phyloP scores from a whole-genome alignment of 441 rosid genomes.

The Gossypium laxum region DNA sequence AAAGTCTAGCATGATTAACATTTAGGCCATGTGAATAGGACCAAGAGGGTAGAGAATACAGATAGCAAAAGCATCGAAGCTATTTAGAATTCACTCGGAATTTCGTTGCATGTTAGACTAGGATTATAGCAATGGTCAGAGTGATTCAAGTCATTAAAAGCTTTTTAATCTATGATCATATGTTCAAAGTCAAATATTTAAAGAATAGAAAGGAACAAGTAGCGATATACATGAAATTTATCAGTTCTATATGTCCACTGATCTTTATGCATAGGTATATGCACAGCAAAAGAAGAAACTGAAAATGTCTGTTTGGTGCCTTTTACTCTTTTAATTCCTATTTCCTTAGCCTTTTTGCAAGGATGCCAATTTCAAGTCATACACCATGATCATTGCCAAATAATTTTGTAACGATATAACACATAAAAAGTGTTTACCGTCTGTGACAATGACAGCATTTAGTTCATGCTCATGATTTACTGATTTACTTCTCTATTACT shows the following conservation, averaged over 20 bases:
- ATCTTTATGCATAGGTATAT: not conserved
- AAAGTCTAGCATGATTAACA: not conserved
- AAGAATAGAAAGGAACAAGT: not conserved
- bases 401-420: not conserved
- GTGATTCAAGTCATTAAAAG: not conserved
- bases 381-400: not conserved
- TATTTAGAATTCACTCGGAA: not conserved
- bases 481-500: not conserved
- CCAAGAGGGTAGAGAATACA: not conserved
- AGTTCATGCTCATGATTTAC: not conserved
- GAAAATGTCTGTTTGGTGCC: not conserved
- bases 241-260: not conserved
- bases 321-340: not conserved
- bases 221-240: not conserved
- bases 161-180: not conserved
- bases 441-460: not conserved
- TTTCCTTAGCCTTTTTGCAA: constrained; percentile 3
- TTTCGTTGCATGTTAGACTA: not conserved
- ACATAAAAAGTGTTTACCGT: not conserved
- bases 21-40: not conserved
- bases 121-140: not conserved
- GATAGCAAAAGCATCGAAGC: not conserved
- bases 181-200: not conserved
- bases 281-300: not conserved
- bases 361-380: not conserved